A percentile compares a stretch with the other conserved stretches of the same genome.
Evolutionary conservation across 2,329 filamentous ascomycete genomes (phyloP).

Genomic region (Lizonia empirigonia): DNA sequence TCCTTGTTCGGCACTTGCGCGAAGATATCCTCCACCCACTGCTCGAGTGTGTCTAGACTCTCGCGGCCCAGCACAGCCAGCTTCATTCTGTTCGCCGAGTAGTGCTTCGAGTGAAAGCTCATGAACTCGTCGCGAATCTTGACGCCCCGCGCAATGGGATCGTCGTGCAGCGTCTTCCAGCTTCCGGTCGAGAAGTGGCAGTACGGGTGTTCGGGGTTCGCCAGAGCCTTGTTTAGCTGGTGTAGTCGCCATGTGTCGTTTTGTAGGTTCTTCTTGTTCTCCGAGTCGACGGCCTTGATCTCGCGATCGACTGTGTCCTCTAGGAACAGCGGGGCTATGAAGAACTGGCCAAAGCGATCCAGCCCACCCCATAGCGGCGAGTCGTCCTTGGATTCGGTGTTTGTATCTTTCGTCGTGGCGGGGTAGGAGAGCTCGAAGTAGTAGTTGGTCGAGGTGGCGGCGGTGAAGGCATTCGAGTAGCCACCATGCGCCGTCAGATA

Average conservation of each 20-base stretch:
- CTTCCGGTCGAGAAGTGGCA: slow-evolving; percentile 93
- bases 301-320: slow-evolving; percentile 85
- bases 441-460: slow-evolving; percentile 92
- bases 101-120: slow-evolving; percentile 85
- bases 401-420: slow-evolving; percentile 42
- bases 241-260: slow-evolving; percentile 86
- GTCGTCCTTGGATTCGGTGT: slow-evolving; percentile 46
- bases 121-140: slow-evolving; percentile 92
- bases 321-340: slow-evolving; percentile 85
- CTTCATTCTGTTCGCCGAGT: slow-evolving; percentile 94
- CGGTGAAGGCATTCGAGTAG: slow-evolving; percentile 93
- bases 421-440: slow-evolving; percentile 94
- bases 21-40: slow-evolving; percentile 85
- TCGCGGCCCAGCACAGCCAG: slow-evolving; percentile 84
- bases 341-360: slow-evolving; percentile 93
- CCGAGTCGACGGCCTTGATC: slow-evolving; percentile 86
- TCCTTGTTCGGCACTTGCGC: slow-evolving; percentile 81
- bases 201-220: slow-evolving; percentile 85
- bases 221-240: slow-evolving; percentile 86
- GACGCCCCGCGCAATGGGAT: slow-evolving; percentile 77
- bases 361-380: slow-evolving; percentile 80
- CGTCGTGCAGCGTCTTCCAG: slow-evolving; percentile 80
- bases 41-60: slow-evolving; percentile 77
- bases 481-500: slow-evolving; percentile 91
- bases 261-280: slow-evolving; percentile 97